These are phyloP conservation scores for Botrytis byssoidea DNA, from an alignment of 2,329 filamentous ascomycete genomes.

Conservation along the genomic window DNA sequence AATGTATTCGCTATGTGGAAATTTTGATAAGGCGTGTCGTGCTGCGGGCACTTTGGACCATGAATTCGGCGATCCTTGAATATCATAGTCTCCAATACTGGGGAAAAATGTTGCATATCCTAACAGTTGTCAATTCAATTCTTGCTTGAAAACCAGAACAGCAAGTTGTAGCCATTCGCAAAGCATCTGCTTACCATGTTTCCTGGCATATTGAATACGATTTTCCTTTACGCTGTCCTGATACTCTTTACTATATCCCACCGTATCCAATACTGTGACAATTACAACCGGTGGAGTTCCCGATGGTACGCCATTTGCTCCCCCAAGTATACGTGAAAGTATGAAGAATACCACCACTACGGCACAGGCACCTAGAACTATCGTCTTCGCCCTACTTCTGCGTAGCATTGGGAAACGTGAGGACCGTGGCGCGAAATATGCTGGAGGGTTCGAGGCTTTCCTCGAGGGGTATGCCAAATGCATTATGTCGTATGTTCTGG, in stretches of 20 bases:
- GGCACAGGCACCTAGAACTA: slow-evolving; percentile 48
- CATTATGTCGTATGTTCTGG: slow-evolving; percentile 52
- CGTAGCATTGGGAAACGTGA: slow-evolving; percentile 56
- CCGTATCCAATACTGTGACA: slow-evolving; percentile 77
- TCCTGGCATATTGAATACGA: slow-evolving; percentile 76
- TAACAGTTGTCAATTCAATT: slow-evolving; percentile 41
- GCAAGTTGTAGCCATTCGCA: slow-evolving; percentile 2
- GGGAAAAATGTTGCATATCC: slow-evolving; percentile 86
- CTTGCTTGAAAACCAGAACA: slow-evolving; percentile 4
- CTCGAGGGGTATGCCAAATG: slow-evolving; percentile 87
- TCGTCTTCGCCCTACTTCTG: slow-evolving; percentile 60
- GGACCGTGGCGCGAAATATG: slow-evolving; percentile 60
- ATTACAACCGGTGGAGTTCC: slow-evolving; percentile 68
- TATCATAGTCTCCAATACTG: slow-evolving; percentile 71
- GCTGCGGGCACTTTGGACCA: slow-evolving; percentile 83
- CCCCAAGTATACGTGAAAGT: slow-evolving; percentile 44
- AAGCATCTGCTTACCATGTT: slow-evolving; percentile 65
- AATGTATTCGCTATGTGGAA: slow-evolving; percentile 74
- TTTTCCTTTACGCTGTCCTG: slow-evolving; percentile 76
- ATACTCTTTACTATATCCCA: slow-evolving; percentile 63
- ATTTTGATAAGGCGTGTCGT: slow-evolving; percentile 81
- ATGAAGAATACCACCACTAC: slow-evolving; percentile 55
- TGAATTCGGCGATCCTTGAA: slow-evolving; percentile 56
- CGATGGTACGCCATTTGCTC: slow-evolving; percentile 43
- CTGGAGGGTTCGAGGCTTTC: slow-evolving; percentile 74